Conservation (phyloP, 768 basidiomycete genomes). For the Xerocomellus intermedius region DNA sequence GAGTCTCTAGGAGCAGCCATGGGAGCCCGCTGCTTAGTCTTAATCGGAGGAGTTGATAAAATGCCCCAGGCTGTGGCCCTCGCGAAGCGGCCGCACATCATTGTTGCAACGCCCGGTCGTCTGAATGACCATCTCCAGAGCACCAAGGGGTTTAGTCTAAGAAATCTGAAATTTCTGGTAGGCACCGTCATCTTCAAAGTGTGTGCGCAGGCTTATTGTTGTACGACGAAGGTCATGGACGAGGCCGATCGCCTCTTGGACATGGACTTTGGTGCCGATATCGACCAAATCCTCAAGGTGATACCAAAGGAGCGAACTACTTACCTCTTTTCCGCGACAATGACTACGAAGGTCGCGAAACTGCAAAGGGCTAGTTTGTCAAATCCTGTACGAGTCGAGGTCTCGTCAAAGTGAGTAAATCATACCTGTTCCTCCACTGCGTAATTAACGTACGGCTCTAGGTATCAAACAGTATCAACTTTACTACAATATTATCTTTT, state of each 20-base stretch:
- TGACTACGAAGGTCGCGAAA: conserved; percentile 98
- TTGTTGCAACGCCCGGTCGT: conserved; percentile 94
- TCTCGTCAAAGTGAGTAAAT: conserved; percentile 77
- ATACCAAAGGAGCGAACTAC: conserved; percentile 94
- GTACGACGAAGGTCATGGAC: conserved; percentile 74
- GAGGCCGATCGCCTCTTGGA: conserved; percentile 95
- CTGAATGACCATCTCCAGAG: conserved; percentile 93
- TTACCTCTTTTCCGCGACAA: conserved; percentile 96
- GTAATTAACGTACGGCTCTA: conserved; percentile 30
- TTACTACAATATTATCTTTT: conserved; percentile 95
- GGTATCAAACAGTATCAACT: conserved; percentile 96
- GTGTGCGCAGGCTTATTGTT: neutral
- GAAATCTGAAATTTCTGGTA: conserved; percentile 85
- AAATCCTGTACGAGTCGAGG: conserved; percentile 93
- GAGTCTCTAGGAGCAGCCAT: conserved; percentile 88
- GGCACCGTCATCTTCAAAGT: conserved; percentile 23
- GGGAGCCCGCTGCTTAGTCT: conserved; percentile 86
- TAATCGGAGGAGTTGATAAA: conserved; percentile 95
- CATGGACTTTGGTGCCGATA: conserved; percentile 93
- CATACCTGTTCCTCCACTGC: neutral
- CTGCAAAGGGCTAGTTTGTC: conserved; percentile 90
- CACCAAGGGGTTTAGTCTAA: conserved; percentile 93
- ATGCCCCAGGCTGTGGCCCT: conserved; percentile 89
- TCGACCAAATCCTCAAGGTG: conserved; percentile 94
- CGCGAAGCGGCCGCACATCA: conserved; percentile 90